These are phyloP conservation scores for Alloascoidea africana DNA, from an alignment of 805 yeast genomes.

Conservation along the genomic window DNA sequence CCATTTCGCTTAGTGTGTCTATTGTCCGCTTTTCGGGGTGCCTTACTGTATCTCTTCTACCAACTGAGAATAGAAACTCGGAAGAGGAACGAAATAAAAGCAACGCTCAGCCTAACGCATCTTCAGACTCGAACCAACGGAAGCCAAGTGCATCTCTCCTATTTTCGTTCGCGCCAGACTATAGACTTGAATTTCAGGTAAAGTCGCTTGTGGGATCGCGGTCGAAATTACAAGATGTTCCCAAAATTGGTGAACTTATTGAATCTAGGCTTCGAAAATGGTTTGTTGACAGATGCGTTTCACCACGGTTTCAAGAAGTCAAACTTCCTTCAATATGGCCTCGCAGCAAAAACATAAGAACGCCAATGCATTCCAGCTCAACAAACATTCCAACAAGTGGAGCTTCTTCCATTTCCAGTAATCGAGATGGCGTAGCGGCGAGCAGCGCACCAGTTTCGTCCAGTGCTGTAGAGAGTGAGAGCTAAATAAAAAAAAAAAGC, in stretches of 20 bases:
- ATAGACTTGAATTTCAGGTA: slow-evolving; percentile 76
- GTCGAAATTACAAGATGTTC: slow-evolving; percentile 84
- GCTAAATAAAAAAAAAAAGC: no score
- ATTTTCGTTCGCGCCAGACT: slow-evolving; percentile 87
- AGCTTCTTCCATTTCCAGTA: no score
- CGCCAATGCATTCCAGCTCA: slow-evolving; percentile 5
- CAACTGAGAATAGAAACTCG: slow-evolving; percentile 12
- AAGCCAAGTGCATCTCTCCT: slow-evolving; percentile 36
- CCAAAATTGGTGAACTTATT: slow-evolving; percentile 73
- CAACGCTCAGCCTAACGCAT: slow-evolving; percentile 4
- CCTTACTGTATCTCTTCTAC: slow-evolving; percentile 56
- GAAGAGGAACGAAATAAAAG: slow-evolving; percentile 10
- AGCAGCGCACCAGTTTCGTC: no score
- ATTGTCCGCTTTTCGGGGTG: slow-evolving; percentile 87
- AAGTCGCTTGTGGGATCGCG: slow-evolving; percentile 85
- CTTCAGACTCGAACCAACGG: slow-evolving; percentile 3
- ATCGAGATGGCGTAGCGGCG: no score
- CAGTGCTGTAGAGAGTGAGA: no score
- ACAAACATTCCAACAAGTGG: no score
- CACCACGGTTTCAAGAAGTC: slow-evolving; percentile 82
- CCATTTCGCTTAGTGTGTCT: slow-evolving; percentile 73
- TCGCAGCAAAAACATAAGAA: slow-evolving; percentile 13
- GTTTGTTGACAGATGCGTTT: slow-evolving; percentile 88
- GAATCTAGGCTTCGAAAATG: slow-evolving; percentile 73
- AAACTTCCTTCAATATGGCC: slow-evolving; percentile 86